phyloP scores from a whole-genome alignment of 768 basidiomycete genomes.

The Tephrocybe sp. region DNA sequence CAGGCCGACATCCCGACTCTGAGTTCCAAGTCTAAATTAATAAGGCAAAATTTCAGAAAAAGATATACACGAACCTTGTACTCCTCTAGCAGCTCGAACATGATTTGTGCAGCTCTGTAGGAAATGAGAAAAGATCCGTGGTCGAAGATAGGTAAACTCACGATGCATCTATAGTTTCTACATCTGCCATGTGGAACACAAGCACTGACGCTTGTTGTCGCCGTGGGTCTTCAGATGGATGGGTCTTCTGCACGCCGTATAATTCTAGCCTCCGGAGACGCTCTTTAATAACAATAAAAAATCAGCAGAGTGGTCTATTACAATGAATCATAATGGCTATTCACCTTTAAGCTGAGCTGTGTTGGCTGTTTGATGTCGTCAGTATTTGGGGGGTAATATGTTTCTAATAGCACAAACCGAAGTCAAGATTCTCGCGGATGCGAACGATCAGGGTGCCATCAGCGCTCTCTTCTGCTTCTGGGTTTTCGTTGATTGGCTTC shows the following conservation, averaged over 20 bases:
- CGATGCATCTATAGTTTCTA: conserved; percentile 91
- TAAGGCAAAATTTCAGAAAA: background rate
- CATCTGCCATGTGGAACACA: conserved; percentile 93
- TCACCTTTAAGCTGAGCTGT: background rate
- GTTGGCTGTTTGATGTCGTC: background rate
- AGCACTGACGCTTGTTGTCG: conserved; percentile 73
- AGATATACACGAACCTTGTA: conserved; percentile 49
- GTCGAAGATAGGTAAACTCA: conserved; percentile 39
- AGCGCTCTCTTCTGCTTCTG: conserved; percentile 77
- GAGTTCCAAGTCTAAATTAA: background rate
- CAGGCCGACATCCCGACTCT: conserved; percentile 51
- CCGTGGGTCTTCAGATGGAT: conserved; percentile 87
- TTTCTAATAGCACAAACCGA: conserved; percentile 51
- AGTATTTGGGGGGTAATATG: background rate
- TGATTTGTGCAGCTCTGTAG: conserved; percentile 77
- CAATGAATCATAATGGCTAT: no score
- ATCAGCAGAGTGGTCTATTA: background rate
- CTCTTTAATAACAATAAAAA: conserved; percentile 44
- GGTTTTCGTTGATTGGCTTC: conserved; percentile 88
- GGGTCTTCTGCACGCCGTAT: conserved; percentile 76
- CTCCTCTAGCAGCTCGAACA: conserved; percentile 74
- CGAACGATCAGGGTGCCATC: conserved; percentile 85
- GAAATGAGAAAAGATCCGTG: conserved; percentile 1
- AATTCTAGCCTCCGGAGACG: conserved; percentile 83
- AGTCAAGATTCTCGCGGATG: conserved; percentile 88